These are phyloP conservation scores for Dendrothele bispora DNA, from an alignment of 768 basidiomycete species.

Conservation along the genomic window DNA sequence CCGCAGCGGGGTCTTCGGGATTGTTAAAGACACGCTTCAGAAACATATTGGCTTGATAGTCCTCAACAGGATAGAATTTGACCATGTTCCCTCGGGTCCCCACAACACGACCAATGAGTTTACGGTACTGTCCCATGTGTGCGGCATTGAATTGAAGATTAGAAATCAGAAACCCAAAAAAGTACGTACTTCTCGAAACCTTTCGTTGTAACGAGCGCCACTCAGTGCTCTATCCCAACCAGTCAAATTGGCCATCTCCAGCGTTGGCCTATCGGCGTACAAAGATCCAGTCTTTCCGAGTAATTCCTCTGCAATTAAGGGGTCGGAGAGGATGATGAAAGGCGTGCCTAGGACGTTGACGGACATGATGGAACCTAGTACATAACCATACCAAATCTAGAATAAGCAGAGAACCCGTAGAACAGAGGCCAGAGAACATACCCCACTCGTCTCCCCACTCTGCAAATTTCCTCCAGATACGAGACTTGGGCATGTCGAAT, in stretches of 20 bases:
- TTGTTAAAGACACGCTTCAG: conserved; percentile 32
- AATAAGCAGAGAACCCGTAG: neutral
- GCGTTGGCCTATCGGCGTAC: conserved; percentile 41
- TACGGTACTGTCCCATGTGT: conserved; percentile 8
- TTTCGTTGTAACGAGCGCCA: conserved; percentile 1
- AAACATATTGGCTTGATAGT: conserved; percentile 35
- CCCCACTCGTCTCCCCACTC: conserved; percentile 12
- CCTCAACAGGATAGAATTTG: conserved; percentile 29
- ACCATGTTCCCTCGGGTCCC: conserved; percentile 12
- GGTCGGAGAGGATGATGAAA: conserved; percentile 18
- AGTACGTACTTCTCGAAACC: conserved; percentile 2
- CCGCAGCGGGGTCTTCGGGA: conserved; percentile 26
- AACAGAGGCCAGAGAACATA: neutral
- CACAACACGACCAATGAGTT: conserved; percentile 35
- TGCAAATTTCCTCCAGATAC: conserved; percentile 11
- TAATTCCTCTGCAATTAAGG: conserved; percentile 25
- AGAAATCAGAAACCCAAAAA: neutral
- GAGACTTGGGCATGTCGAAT: conserved; percentile 10
- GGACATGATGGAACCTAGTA: conserved; percentile 15
- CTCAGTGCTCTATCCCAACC: conserved; percentile 11
- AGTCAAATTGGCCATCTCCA: conserved; percentile 35
- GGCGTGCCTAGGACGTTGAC: conserved; percentile 15
- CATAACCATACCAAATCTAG: neutral
- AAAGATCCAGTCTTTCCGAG: conserved; percentile 38
- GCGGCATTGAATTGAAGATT: neutral